Conservation (phyloP, 148 eudicot genomes). For the Dianthus caryophyllus region DNA sequence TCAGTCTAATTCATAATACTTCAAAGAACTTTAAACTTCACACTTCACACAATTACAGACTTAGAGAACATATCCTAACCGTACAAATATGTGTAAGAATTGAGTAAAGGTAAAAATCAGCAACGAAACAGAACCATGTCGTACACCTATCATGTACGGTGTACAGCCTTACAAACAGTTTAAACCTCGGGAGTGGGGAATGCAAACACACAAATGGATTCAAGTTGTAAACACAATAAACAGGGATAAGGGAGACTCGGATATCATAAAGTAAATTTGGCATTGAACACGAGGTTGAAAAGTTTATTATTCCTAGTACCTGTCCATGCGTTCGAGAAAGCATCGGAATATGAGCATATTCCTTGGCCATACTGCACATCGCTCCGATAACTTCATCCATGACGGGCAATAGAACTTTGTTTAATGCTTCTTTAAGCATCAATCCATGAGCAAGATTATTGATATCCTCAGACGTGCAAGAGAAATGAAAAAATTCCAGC, state of each 20-base stretch:
- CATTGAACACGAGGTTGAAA: neutral
- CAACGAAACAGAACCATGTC: neutral
- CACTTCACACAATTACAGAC: no score
- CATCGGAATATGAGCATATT: constrained; percentile 66
- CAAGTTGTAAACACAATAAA: neutral
- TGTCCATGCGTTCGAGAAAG: constrained; percentile 99
- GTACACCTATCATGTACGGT: neutral
- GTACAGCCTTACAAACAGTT: neutral
- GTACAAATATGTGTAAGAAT: neutral
- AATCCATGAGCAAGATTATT: constrained; percentile 91
- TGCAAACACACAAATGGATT: neutral
- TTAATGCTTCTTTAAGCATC: constrained; percentile 78
- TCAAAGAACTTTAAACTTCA: no score
- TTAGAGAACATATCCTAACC: neutral
- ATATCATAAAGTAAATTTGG: neutral
- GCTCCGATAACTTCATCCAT: constrained; percentile 65
- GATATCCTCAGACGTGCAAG: constrained; percentile 96
- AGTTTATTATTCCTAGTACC: constrained; percentile 31
- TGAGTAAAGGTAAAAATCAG: no score
- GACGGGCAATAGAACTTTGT: constrained; percentile 46
- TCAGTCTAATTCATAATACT: no score
- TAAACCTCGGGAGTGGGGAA: neutral
- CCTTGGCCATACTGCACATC: constrained; percentile 55
- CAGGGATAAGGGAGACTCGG: neutral
- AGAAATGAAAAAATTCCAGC: constrained; percentile 94